phyloP scores from a whole-genome alignment of 495 filamentous ascomycete genomes.

The Astrothelium subdiscretum region DNA sequence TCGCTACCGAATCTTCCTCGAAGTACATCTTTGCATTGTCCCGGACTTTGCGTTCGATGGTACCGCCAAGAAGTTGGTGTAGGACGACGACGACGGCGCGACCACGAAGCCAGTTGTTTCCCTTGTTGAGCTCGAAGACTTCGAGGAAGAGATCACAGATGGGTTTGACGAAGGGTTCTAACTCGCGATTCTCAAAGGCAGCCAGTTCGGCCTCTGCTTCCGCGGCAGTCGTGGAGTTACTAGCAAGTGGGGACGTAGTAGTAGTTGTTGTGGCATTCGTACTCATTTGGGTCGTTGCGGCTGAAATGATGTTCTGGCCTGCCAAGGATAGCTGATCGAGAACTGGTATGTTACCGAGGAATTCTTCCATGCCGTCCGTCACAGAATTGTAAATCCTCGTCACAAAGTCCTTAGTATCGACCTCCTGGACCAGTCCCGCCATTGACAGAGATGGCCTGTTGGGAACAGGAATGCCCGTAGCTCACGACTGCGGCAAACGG shows the following conservation, averaged over 20 bases:
- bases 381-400: slow-evolving; percentile 92
- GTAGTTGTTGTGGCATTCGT: slow-evolving; percentile 34
- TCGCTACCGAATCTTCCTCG: slow-evolving; percentile 66
- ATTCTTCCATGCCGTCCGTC: slow-evolving; percentile 95
- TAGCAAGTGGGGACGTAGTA: slow-evolving; percentile 32
- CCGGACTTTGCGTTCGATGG: slow-evolving; percentile 84
- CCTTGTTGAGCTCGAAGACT: slow-evolving; percentile 84
- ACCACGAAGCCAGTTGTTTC: slow-evolving; percentile 89
- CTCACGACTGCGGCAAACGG: slow-evolving; percentile 88
- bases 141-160: slow-evolving; percentile 97
- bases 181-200: slow-evolving; percentile 80
- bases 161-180: slow-evolving; percentile 93
- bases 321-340: slow-evolving; percentile 89
- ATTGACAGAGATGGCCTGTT: slow-evolving; percentile 53
- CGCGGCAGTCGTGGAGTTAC: slow-evolving; percentile 56
- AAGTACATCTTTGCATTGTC: slow-evolving; percentile 60
- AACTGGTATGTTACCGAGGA: slow-evolving; percentile 87
- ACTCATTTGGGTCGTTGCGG: slow-evolving; percentile 66
- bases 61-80: slow-evolving; percentile 65
- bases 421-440: slow-evolving; percentile 35
- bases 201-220: slow-evolving; percentile 93
- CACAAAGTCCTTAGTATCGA: slow-evolving; percentile 78
- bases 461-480: slow-evolving; percentile 88
- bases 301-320: slow-evolving; percentile 84
- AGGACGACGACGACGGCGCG: slow-evolving; percentile 82